Base-by-base conservation (phyloP, 2,329 filamentous ascomycete genomes). In the Sporothrix variecibatus region DNA sequence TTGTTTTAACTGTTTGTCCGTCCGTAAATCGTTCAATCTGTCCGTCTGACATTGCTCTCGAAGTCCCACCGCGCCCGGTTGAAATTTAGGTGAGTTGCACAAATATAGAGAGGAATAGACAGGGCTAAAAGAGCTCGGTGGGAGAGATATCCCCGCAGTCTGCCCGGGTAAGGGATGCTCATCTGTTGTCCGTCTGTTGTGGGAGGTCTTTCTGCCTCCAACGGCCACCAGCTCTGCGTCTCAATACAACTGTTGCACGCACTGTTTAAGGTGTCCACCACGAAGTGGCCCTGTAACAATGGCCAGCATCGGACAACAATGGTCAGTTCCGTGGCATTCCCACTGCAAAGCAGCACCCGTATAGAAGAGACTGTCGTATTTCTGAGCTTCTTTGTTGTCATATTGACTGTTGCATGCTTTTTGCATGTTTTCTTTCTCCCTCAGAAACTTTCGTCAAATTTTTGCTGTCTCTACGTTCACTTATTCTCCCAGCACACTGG, bases 91-190 rank as follows among this genome's bases (percentile, higher is more conserved):
- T 9, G 58, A 62, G 31, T 17, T 23, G 26, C 6, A 65, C 3
- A 34, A 43, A 8, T 8, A 17, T 20, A 9, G n/a, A 40, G 60
- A 60, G 60, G 11, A 17, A 64, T 34, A 34, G 40, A n/a, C 12
- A 43, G 15, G 5, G 20, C 51, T 53, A 53, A 53, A 6, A 23
- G 51, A 53, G 51, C n/a, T 53, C 51, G 20, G 1, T 53, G 40
- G 40, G 40, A 2, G 49, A 40, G 15, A 65, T 65, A n/a, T 28
- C 62, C 62, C 62, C 62, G 38, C 38, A 67, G 62, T 67, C n/a
- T 15, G 38, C 26, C 62, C 62, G 62, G 38, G 62, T 5, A 67
- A 67, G 23, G 38, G 38, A 65, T 65, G n/a, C 8, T 31, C 4
- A n/a, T 56, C 15, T 51, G 46, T 51, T 51, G 46, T 17, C 46